Percentiles rank a stretch among this genome's conserved stretches.
These are phyloP conservation scores for Euphorbia lathyris DNA, from an alignment of 345 rosid species.

Conservation along the genomic window DNA sequence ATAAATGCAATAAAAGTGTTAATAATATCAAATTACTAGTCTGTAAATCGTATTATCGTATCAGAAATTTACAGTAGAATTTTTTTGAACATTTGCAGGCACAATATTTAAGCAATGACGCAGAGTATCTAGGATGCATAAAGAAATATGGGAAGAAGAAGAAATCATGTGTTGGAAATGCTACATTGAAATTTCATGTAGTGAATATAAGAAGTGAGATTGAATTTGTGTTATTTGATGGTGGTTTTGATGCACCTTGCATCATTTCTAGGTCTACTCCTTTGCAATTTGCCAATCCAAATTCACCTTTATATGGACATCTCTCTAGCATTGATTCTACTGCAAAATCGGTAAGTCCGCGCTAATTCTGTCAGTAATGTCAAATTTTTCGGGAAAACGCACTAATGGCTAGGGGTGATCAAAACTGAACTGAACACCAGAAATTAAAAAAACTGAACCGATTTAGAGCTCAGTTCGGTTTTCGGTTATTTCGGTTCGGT, in stretches of 20 bases:
- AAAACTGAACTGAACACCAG: too few species aligned
- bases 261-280: conserved; percentile 36
- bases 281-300: conserved; percentile 48
- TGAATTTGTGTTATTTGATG: conserved; percentile 50
- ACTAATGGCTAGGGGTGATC: too few species aligned
- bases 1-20: too few species aligned
- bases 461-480: too few species aligned
- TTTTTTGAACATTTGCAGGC: background rate
- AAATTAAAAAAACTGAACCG: too few species aligned
- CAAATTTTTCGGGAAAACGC: too few species aligned
- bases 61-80: background rate
- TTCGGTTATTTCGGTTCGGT: too few species aligned
- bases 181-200: conserved; percentile 45
- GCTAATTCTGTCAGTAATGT: too few species aligned
- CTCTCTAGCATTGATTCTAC: conserved; percentile 55
- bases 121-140: conserved; percentile 47
- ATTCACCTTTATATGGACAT: conserved; percentile 49
- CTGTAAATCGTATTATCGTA: too few species aligned
- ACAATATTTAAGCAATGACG: conserved; percentile 31
- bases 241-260: conserved; percentile 56
- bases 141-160: conserved; percentile 32
- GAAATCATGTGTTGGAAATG: conserved; percentile 33
- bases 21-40: too few species aligned
- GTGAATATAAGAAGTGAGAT: conserved; percentile 61
- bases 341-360: conserved; percentile 43